These are phyloP conservation scores for Breynia disticha DNA, from an alignment of 441 rosid genomes.

Conservation along the genomic window DNA sequence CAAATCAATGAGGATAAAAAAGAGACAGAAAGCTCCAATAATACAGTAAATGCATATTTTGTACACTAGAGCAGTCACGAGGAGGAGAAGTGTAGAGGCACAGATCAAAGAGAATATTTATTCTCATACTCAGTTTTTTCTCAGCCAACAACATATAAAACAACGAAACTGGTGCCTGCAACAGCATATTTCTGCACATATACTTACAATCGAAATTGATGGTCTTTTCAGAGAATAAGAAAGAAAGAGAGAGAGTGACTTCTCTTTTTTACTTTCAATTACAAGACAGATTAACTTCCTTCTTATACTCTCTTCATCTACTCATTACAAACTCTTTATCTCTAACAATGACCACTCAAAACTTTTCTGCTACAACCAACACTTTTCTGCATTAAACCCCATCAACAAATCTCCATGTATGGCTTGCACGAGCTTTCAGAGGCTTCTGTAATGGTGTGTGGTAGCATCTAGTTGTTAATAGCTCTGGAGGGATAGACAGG, in stretches of 20 bases:
- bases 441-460: not conserved
- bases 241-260: not conserved
- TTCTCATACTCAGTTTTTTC: not conserved
- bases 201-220: not conserved
- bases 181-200: not conserved
- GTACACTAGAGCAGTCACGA: constrained; percentile 1
- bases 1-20: not conserved
- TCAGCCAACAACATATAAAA: constrained; percentile 1
- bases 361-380: no score
- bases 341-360: no score
- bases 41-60: not conserved
- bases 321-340: no score
- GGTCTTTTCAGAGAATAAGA: not conserved
- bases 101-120: not conserved
- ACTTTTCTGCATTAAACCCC: no score
- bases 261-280: not conserved
- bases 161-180: not conserved
- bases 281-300: not conserved
- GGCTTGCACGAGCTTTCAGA: not conserved
- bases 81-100: not conserved
- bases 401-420: no score
- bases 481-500: constrained; percentile 98
- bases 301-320: not conserved
- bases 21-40: constrained; percentile 4
- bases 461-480: constrained; percentile 11